phyloP scores from a whole-genome alignment of 1,139 yeast genomes.

The Pneumocystis sp. region DNA sequence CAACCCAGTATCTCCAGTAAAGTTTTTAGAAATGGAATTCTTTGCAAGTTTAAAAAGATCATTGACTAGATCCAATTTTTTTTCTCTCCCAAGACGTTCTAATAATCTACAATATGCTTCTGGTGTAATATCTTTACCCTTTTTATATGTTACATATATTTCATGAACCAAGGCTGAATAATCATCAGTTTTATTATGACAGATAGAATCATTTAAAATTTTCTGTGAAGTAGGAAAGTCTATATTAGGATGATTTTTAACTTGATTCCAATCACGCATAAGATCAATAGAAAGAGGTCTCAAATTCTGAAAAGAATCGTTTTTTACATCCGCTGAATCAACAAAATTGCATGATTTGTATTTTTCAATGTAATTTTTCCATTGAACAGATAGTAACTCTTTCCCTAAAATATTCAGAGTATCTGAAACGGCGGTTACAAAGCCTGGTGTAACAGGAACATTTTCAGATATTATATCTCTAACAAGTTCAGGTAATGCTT shows the following conservation, averaged over 20 bases:
- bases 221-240: background rate
- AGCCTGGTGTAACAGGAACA: background rate
- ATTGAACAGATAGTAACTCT: background rate
- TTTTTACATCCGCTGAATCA: background rate
- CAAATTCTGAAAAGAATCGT: background rate
- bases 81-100: constrained; percentile 1
- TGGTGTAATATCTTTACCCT: constrained; percentile 1
- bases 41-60: background rate
- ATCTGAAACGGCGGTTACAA: background rate
- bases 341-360: background rate
- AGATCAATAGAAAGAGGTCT: constrained; percentile 1
- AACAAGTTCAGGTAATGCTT: background rate
- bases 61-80: background rate
- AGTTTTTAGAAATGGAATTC: background rate
- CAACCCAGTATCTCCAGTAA: background rate
- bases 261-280: constrained; percentile 1
- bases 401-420: background rate
- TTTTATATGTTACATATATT: background rate
- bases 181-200: background rate
- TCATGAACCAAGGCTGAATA: constrained; percentile 2
- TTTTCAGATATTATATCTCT: background rate
- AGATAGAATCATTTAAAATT: background rate
- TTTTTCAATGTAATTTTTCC: background rate
- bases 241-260: background rate
- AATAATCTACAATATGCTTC: background rate